phyloP scores from a whole-genome alignment of 345 rosid species.

The Arabis hirsuta region DNA sequence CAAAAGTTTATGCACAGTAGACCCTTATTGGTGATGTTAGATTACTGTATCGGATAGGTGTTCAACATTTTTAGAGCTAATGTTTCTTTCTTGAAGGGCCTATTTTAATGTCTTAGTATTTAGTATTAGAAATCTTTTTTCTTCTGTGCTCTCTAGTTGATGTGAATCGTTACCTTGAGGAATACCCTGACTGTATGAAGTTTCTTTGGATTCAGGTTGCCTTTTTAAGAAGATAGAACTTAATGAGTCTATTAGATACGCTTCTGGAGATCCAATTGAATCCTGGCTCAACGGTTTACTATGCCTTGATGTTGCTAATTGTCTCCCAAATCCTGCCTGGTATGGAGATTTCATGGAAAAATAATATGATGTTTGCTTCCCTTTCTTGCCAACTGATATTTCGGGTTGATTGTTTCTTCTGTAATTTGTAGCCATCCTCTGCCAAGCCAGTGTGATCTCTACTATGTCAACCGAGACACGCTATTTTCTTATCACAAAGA shows the following conservation, averaged over 20 bases:
- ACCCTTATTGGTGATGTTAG: neutral
- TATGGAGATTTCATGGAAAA: constrained; percentile 19
- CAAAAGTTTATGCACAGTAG: constrained; percentile 12
- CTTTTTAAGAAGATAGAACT: constrained; percentile 91
- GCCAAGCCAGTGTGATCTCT: constrained; percentile 88
- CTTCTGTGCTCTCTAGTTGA: constrained; percentile 1
- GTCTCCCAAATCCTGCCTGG: constrained; percentile 62
- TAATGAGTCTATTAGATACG: constrained; percentile 88
- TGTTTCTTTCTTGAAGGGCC: constrained; percentile 10
- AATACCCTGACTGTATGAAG: constrained; percentile 22
- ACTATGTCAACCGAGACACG: constrained; percentile 90
- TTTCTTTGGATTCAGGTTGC: constrained; percentile 61
- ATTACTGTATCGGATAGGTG: constrained; percentile 5
- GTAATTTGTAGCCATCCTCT: constrained; percentile 70
- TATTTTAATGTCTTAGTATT: constrained; percentile 14
- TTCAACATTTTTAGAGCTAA: constrained; percentile 2
- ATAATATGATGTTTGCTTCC: neutral
- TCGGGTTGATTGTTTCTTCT: constrained; percentile 10
- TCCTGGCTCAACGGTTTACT: constrained; percentile 90
- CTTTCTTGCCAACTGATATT: constrained; percentile 9
- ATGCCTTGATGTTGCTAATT: constrained; percentile 86
- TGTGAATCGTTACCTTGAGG: neutral
- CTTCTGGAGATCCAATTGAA: constrained; percentile 90
- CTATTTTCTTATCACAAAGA: constrained; percentile 96
- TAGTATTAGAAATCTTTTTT: constrained; percentile 10